Evolutionary conservation across 805 yeast genomes (phyloP).

Genomic region (Candida yuanshanica): DNA sequence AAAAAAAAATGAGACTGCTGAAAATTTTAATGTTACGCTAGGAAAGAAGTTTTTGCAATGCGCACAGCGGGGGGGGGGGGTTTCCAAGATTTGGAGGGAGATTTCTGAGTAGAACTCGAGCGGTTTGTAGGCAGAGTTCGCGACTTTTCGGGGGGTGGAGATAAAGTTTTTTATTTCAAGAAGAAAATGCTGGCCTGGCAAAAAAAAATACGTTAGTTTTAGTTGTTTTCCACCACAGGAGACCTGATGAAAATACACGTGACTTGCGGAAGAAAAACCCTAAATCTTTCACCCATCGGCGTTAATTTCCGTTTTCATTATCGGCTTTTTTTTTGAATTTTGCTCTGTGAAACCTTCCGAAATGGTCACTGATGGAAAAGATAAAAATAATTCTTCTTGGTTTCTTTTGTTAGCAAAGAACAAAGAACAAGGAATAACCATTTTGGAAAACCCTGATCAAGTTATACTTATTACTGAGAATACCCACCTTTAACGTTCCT

Average conservation of each 20-base stretch:
- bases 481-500: not conserved
- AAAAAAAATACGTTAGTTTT: no score
- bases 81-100: not conserved
- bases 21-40: not conserved
- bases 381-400: no score
- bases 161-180: no score
- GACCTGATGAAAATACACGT: no score
- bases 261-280: no score
- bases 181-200: not conserved
- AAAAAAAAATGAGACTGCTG: constrained; percentile 5
- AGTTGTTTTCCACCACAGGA: no score
- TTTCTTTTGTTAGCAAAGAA: no score
- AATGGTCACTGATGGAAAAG: constrained; percentile 12
- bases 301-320: not conserved
- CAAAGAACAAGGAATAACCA: no score
- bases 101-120: not conserved
- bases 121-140: not conserved
- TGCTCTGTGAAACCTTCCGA: constrained; percentile 1
- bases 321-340: not conserved
- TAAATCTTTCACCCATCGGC: no score
- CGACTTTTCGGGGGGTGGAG: no score
- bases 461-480: not conserved
- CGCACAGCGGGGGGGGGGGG: constrained; percentile 2
- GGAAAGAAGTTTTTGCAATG: not conserved
- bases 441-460: not conserved